Conservation (phyloP, 2,329 filamentous ascomycete genomes). For the Phaeosphaeria sp. region DNA sequence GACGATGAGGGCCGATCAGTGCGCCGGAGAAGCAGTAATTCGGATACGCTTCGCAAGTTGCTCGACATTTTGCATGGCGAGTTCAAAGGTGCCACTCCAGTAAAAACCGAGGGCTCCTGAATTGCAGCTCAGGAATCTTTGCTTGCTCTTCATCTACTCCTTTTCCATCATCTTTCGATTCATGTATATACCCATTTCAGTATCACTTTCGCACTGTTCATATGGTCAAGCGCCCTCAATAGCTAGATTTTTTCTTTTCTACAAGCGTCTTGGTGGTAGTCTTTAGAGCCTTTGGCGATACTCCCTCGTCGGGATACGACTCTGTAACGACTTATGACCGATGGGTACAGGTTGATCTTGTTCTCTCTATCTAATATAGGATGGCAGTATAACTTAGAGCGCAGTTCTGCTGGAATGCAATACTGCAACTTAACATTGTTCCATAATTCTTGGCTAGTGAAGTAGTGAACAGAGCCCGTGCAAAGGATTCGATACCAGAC, state of each 20-base stretch:
- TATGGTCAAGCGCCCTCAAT: background rate
- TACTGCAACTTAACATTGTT: background rate
- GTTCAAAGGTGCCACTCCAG: conserved; percentile 30
- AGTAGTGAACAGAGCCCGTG: background rate
- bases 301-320: background rate
- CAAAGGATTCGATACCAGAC: too few relatives aligned
- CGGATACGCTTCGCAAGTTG: conserved; percentile 46
- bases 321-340: background rate
- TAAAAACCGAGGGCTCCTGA: conserved; percentile 32
- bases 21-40: conserved; percentile 35
- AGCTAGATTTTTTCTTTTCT: background rate
- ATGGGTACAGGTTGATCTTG: background rate
- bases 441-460: background rate
- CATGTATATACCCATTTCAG: background rate
- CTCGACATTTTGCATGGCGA: conserved; percentile 49
- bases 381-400: background rate
- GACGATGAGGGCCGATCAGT: conserved; percentile 28
- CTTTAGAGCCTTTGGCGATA: background rate
- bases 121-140: background rate
- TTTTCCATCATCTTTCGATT: background rate
- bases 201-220: background rate
- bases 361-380: background rate
- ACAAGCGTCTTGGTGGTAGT: background rate
- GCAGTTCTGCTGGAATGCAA: background rate
- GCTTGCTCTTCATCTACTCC: background rate